Evolutionary conservation across 371 early-diverging fungal genomes (phyloP).

Genomic region (Mucor saturninus): DNA sequence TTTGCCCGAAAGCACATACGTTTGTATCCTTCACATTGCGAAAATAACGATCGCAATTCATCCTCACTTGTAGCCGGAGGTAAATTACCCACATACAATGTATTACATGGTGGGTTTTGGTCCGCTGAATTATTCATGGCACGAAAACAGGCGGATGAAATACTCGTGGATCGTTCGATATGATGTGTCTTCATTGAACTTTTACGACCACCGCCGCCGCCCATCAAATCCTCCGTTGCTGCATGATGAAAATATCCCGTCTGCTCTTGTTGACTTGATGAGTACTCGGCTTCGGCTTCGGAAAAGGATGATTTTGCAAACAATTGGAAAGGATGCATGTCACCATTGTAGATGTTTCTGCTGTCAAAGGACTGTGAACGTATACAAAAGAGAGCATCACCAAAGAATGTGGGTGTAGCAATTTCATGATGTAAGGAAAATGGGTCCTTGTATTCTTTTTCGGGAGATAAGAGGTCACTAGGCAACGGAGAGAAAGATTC

Average conservation of each 20-base stretch:
- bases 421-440: conserved; percentile 43
- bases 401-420: conserved; percentile 31
- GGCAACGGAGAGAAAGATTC: conserved; percentile 60
- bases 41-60: conserved; percentile 85
- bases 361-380: conserved; percentile 46
- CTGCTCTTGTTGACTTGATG: conserved; percentile 13
- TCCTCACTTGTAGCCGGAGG: conserved; percentile 86
- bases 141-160: conserved; percentile 16
- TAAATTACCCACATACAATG: conserved; percentile 93
- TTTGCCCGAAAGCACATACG: conserved; percentile 88
- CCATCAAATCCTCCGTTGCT: conserved; percentile 3
- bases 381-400: conserved; percentile 34
- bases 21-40: conserved; percentile 80
- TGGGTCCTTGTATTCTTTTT: conserved; percentile 60
- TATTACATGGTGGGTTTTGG: conserved; percentile 97
- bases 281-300: conserved; percentile 20
- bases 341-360: conserved; percentile 13
- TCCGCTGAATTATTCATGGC: conserved; percentile 44
- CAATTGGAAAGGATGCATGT: conserved; percentile 2
- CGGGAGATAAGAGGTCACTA: conserved; percentile 64
- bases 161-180: conserved; percentile 2
- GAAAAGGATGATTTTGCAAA: conserved; percentile 17
- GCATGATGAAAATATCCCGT: not conserved
- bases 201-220: not conserved
- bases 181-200: conserved; percentile 14